A percentile compares a stretch with the other conserved stretches of the same genome.
Evolutionary conservation across 163 green algal species (phyloP).

Genomic region (Prototheca wickerhamii): DNA sequence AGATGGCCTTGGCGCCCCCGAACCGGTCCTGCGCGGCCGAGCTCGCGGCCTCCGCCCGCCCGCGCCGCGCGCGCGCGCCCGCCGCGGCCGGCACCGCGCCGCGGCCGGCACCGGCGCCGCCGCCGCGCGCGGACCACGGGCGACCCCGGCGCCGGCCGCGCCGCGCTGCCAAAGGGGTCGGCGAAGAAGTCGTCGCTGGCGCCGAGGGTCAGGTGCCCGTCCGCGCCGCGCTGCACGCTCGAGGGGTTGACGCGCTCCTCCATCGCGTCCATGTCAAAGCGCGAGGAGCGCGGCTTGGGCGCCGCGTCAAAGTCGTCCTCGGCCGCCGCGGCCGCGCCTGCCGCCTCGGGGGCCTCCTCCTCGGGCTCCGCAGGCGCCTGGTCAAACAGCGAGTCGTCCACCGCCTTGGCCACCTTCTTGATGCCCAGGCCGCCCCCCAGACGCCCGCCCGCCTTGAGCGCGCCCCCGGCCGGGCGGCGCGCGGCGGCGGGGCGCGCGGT

Average conservation of each 20-base stretch:
- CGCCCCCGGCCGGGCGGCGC: slow-evolving; percentile 6
- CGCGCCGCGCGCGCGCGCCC: background rate
- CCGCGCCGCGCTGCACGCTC: slow-evolving; percentile 70
- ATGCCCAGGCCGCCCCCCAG: slow-evolving; percentile 70
- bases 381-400: slow-evolving; percentile 89
- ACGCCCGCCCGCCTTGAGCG: slow-evolving; percentile 31
- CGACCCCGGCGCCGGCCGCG: background rate
- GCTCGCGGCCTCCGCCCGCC: background rate
- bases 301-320: slow-evolving; percentile 5
- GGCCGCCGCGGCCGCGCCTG: too few relatives aligned
- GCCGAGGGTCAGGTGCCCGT: slow-evolving; percentile 77
- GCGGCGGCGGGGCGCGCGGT: slow-evolving; percentile 2
- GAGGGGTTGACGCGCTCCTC: slow-evolving; percentile 30
- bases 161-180: slow-evolving; percentile 31
- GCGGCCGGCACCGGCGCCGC: slow-evolving; percentile 4
- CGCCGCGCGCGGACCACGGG: background rate
- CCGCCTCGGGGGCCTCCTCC: slow-evolving; percentile 18
- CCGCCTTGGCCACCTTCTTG: slow-evolving; percentile 62
- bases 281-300: slow-evolving; percentile 6
- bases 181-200: slow-evolving; percentile 47
- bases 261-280: slow-evolving; percentile 29
- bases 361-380: slow-evolving; percentile 60
- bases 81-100: background rate
- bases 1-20: slow-evolving; percentile 85
- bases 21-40: slow-evolving; percentile 42